Percentiles rank a stretch among this genome's conserved stretches.
Evolutionary conservation across 2,329 filamentous ascomycete species (phyloP).

Genomic region (Fusarium sp.): DNA sequence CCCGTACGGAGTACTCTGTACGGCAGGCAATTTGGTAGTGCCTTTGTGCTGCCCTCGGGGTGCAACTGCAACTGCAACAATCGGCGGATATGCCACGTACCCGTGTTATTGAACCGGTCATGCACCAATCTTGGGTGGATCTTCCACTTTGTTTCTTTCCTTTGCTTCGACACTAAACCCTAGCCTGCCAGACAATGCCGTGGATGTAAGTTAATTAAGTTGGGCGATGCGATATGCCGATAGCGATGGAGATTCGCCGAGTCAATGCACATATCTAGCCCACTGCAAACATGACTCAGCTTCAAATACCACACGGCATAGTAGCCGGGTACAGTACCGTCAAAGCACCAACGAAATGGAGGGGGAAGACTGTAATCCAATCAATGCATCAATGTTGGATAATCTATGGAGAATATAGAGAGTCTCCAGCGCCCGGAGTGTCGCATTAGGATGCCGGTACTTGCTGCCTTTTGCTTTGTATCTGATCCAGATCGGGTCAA

Average conservation of each 20-base stretch:
- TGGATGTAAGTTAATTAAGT: conserved; percentile 28
- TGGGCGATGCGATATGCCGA: conserved; percentile 23
- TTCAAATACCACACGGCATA: not conserved
- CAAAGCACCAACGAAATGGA: not conserved
- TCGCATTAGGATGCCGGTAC: conserved; percentile 44
- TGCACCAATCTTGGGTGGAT: conserved; percentile 23
- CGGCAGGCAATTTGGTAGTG: conserved; percentile 16
- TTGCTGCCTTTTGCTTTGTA: conserved; percentile 40
- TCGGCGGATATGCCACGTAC: not conserved
- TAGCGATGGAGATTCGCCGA: conserved; percentile 38
- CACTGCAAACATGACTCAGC: conserved; percentile 24
- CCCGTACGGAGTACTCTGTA: not conserved
- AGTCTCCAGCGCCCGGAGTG: conserved; percentile 12
- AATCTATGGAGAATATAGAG: conserved; percentile 17
- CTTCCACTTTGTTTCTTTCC: conserved; percentile 24
- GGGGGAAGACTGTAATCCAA: conserved; percentile 4
- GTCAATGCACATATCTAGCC: conserved; percentile 12
- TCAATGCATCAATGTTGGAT: conserved; percentile 13
- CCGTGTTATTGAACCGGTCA: conserved; percentile 3
- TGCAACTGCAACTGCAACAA: conserved; percentile 17
- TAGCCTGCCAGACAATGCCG: conserved; percentile 29
- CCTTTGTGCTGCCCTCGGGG: conserved; percentile 10
- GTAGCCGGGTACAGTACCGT: conserved; percentile 26
- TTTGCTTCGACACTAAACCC: conserved; percentile 7
- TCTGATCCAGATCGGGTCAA: conserved; percentile 42